A percentile compares a stretch with the other conserved stretches of the same genome.
phyloP scores from a whole-genome alignment of 345 rosid species.

The Leavenworthia alabamica region DNA sequence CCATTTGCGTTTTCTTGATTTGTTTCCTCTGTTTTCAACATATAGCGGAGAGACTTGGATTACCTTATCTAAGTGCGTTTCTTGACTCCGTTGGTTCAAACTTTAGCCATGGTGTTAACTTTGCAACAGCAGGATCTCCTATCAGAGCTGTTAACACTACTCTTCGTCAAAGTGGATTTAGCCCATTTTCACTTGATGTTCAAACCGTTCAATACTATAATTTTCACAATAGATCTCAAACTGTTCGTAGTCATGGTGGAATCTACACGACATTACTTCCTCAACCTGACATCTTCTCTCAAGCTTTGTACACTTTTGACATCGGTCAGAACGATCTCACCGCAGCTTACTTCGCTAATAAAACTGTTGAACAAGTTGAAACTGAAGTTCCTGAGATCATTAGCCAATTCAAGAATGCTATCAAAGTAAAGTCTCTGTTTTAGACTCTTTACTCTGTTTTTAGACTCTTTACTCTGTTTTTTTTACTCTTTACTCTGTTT shows the following conservation, averaged over 20 bases:
- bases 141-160: conserved; percentile 69
- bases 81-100: conserved; percentile 74
- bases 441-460: neutral
- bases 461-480: neutral
- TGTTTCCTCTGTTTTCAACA: neutral
- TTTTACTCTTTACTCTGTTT: too few relatives aligned
- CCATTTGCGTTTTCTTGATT: neutral
- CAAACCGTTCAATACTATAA: conserved; percentile 49
- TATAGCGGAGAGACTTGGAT: conserved; percentile 57
- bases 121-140: conserved; percentile 89
- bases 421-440: conserved; percentile 30
- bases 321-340: conserved; percentile 76
- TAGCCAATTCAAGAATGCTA: conserved; percentile 32
- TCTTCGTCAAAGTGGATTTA: conserved; percentile 63
- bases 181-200: conserved; percentile 76
- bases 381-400: conserved; percentile 46
- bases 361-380: conserved; percentile 37
- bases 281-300: conserved; percentile 35
- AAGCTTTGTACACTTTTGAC: conserved; percentile 61
- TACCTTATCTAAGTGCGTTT: conserved; percentile 67
- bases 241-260: conserved; percentile 44
- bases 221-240: conserved; percentile 56
- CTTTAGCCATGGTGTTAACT: conserved; percentile 82
- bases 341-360: conserved; percentile 45
- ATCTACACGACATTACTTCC: conserved; percentile 40